phyloP scores from a whole-genome alignment of 169 alveolate genomes.

The Cryptosporidium viatorum region DNA sequence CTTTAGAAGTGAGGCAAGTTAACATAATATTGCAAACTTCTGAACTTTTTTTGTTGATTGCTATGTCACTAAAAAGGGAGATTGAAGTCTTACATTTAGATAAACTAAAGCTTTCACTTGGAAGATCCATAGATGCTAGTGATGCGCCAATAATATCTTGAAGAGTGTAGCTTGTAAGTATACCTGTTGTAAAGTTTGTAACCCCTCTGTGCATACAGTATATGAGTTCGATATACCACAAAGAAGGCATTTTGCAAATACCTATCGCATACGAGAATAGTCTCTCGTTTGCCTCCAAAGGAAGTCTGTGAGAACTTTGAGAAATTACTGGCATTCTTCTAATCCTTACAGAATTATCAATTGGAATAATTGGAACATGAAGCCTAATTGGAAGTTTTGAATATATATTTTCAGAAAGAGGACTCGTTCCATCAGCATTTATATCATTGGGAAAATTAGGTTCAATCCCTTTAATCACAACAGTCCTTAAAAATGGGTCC shows the following conservation, averaged over 20 bases:
- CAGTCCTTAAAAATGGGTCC: constrained; percentile 60
- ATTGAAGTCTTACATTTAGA: constrained; percentile 25
- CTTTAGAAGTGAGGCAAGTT: constrained; percentile 29
- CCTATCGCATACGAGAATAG: constrained; percentile 31
- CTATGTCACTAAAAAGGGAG: constrained; percentile 48
- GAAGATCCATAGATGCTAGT: constrained; percentile 62
- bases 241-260: constrained; percentile 48
- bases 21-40: constrained; percentile 41
- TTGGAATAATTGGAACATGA: constrained; percentile 56
- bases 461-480: constrained; percentile 52
- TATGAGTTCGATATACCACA: constrained; percentile 56
- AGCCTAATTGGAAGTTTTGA: constrained; percentile 35
- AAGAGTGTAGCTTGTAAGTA: constrained; percentile 47
- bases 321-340: constrained; percentile 64
- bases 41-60: neutral
- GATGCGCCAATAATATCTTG: constrained; percentile 71
- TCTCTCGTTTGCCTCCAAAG: constrained; percentile 45
- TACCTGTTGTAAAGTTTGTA: constrained; percentile 34
- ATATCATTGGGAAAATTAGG: constrained; percentile 71
- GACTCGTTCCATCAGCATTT: constrained; percentile 43
- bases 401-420: neutral
- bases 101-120: constrained; percentile 61
- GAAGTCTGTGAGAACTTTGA: constrained; percentile 24
- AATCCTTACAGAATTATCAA: neutral
- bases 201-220: constrained; percentile 72